These are phyloP conservation scores for Crithidia acanthocephali DNA, from an alignment of 208 protist species.

Conservation along the genomic window DNA sequence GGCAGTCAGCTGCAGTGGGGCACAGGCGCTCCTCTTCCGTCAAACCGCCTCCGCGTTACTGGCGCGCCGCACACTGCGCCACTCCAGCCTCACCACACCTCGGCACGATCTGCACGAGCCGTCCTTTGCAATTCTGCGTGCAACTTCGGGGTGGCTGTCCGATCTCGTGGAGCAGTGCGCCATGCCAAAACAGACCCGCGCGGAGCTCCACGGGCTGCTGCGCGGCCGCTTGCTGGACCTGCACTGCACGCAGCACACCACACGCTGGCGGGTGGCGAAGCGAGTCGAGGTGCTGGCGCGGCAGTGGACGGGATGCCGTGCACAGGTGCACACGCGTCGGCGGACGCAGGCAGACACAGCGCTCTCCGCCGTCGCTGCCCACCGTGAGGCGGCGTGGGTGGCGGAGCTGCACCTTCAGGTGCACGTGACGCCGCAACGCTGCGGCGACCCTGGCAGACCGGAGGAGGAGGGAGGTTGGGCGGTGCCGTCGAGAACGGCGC, in stretches of 20 bases:
- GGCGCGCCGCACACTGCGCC: not conserved
- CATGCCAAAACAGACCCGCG: not conserved
- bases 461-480: not conserved
- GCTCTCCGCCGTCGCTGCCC: not conserved
- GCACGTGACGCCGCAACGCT: not conserved
- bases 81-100: not conserved
- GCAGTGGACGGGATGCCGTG: constrained; percentile 23
- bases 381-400: constrained; percentile 4
- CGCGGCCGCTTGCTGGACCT: constrained; percentile 5
- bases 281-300: constrained; percentile 14
- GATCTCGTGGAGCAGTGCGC: constrained; percentile 16
- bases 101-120: not conserved
- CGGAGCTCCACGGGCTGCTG: constrained; percentile 24
- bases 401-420: constrained; percentile 19
- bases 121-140: constrained; percentile 1
- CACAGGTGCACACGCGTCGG: constrained; percentile 15
- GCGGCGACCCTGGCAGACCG: too few relatives aligned
- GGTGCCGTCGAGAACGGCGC: not conserved
- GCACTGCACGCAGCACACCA: not conserved
- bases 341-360: too few relatives aligned
- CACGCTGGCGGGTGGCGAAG: constrained; percentile 9
- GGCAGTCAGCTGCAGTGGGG: too few relatives aligned
- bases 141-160: constrained; percentile 13
- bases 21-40: not conserved
- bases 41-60: not conserved